A percentile compares a stretch with the other conserved stretches of the same genome.
phyloP scores from a whole-genome alignment of 345 rosid genomes.

The Eucalyptus brandiana region DNA sequence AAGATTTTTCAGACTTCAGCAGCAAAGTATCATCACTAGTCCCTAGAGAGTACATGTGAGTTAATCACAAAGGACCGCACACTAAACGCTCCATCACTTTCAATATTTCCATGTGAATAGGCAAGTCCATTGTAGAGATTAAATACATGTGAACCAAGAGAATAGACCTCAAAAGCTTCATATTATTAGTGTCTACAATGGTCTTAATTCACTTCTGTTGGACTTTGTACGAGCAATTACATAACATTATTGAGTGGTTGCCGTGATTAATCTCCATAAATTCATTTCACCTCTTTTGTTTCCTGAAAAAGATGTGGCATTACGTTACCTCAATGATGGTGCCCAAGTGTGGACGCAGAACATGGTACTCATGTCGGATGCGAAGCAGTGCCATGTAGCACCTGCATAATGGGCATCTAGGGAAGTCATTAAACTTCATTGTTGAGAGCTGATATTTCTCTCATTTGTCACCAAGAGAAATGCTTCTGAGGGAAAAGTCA shows the following conservation, averaged over 20 bases:
- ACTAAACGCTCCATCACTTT: background rate
- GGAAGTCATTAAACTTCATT: background rate
- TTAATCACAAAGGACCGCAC: background rate
- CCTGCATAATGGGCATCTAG: background rate
- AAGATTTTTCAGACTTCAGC: background rate
- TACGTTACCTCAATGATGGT: background rate
- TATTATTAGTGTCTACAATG: background rate
- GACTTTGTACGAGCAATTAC: background rate
- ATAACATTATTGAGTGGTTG: background rate
- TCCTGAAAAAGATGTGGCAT: background rate
- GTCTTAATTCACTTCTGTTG: background rate
- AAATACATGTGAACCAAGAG: background rate
- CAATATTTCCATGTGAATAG: background rate
- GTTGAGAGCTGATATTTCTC: background rate
- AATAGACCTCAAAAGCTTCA: background rate
- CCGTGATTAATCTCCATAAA: background rate
- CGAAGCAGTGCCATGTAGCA: background rate
- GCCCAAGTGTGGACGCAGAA: background rate
- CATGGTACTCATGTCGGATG: background rate
- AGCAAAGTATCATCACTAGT: background rate
- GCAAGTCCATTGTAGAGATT: background rate
- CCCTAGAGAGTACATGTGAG: background rate
- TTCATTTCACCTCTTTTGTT: background rate
- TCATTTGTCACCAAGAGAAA: background rate
- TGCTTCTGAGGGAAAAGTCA: background rate